phyloP scores from a whole-genome alignment of 1,284 basidiomycete species.

The Phaffia rhodozyma region DNA sequence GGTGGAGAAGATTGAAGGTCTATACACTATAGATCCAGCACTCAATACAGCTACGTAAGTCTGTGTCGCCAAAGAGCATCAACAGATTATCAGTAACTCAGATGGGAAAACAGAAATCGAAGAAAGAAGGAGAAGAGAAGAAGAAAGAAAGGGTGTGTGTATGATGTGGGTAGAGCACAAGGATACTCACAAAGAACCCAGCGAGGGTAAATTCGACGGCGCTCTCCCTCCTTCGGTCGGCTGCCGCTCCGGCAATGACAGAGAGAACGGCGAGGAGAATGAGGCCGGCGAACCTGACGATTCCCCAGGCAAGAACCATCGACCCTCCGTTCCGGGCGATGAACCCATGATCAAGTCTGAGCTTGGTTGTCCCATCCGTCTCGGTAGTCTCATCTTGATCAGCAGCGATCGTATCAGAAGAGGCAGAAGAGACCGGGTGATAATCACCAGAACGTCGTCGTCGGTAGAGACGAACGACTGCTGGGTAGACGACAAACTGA shows the following conservation, averaged over 20 bases:
- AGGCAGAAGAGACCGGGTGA: conserved; percentile 1
- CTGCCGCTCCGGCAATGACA: background rate
- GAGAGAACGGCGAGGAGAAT: conserved; percentile 1
- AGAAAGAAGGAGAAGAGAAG: background rate
- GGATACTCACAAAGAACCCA: conserved; percentile 2
- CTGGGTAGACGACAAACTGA: conserved; percentile 11
- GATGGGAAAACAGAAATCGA: background rate
- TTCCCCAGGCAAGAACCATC: conserved; percentile 9
- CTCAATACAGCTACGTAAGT: conserved; percentile 4
- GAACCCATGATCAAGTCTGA: background rate
- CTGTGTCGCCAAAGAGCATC: background rate
- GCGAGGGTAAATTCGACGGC: conserved; percentile 1
- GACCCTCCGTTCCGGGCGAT: conserved; percentile 10
- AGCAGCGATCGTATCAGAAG: conserved; percentile 1
- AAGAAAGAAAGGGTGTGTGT: background rate
- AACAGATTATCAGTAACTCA: background rate
- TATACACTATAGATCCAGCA: background rate
- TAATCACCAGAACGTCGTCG: background rate
- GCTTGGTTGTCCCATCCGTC: background rate
- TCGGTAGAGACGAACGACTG: background rate
- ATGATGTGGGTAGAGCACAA: background rate
- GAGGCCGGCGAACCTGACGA: conserved; percentile 4
- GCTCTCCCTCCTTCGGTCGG: background rate
- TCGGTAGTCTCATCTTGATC: conserved; percentile 1
- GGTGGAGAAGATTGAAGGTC: conserved; percentile 3